Evolutionary conservation across 2,329 filamentous ascomycete species (phyloP).

Genomic region (Knufia fluminis): DNA sequence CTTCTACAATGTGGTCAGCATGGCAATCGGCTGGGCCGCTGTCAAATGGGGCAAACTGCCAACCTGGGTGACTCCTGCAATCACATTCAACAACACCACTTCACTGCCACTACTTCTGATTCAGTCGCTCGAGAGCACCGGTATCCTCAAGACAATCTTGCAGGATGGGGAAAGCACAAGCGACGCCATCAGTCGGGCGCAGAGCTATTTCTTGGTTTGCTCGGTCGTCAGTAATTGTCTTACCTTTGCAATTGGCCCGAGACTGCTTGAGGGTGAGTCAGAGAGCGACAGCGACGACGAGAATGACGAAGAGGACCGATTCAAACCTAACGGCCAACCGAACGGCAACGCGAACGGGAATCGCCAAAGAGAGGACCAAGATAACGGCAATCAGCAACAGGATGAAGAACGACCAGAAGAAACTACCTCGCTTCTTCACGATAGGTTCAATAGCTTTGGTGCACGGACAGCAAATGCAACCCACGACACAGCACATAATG

Average conservation of each 20-base stretch:
- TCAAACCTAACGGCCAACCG: not conserved
- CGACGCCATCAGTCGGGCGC: conserved; percentile 48
- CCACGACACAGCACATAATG: conserved; percentile 26
- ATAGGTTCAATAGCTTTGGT: conserved; percentile 20
- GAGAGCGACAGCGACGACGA: conserved; percentile 26
- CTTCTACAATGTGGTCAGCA: conserved; percentile 41
- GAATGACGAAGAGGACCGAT: conserved; percentile 21
- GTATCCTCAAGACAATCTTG: conserved; percentile 45
- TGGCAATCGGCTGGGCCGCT: conserved; percentile 37
- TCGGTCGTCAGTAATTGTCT: conserved; percentile 54
- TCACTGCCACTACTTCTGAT: conserved; percentile 45
- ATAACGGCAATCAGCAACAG: conserved; percentile 10
- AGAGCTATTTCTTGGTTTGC: conserved; percentile 58
- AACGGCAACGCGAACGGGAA: not conserved
- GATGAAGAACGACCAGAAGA: conserved; percentile 32
- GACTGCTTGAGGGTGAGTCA: conserved; percentile 45
- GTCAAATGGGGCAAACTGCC: conserved; percentile 42
- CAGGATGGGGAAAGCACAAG: conserved; percentile 34
- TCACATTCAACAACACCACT: conserved; percentile 51
- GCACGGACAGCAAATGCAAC: conserved; percentile 17
- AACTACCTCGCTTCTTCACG: conserved; percentile 44
- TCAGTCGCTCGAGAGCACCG: conserved; percentile 46
- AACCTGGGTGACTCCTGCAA: conserved; percentile 44
- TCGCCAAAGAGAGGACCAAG: not conserved
- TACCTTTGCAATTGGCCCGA: conserved; percentile 55